Base-by-base conservation (phyloP, 805 yeast genomes). In the Yamadazyma kitorensis region DNA sequence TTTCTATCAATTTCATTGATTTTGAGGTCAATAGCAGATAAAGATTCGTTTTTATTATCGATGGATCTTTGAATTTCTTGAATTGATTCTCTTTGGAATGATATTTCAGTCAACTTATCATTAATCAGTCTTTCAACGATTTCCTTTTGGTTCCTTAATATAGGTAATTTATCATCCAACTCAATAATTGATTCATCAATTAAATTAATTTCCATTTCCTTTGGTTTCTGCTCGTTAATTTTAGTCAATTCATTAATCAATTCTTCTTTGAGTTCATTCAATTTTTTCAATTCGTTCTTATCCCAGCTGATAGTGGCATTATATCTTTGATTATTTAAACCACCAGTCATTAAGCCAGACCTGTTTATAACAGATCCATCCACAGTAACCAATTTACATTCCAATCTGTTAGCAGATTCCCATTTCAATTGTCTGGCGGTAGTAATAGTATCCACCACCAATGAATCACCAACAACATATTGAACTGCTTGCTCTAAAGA, bases 271-370 rank as follows among this genome's bases (percentile, higher is more conserved):
- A 66, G 49, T 17, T 60, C 66, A 36, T 62, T 70, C 44, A 88
- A 64, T 15, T 68, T 62, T 33, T 70, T 73, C 45, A 75, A 72
- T 46, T 81, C 85, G 27, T 75, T 72, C 49, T 82, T 86, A 54
- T 80, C 87, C 95, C 95, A 86, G 43, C 75, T 70, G 37, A 62
- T 43, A 8, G 44, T 37, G 0, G 54, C 50, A 9, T 70, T 66
- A n/a, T 68, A 58, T 14, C 46, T 52, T 24, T 66, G 66, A n/a
- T 68, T 67, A 5, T 77, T 68, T 18, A 69, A 62, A 45, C 97
- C 97, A 55, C 97, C 97, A 6, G 97, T 83, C 95, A 93, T 86
- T 23, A 88, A 68, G 5, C 96, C 96, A 4, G 91, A 80, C 49
- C 78, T 79, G 52, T 86, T 87, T 29, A 93, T 84, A 19, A 88